Evolutionary conservation across 139 green algal genomes (phyloP), one percentile per base, ranked within the genome.

Genomic region (Chlamydomonas sphaeroides): DNA sequence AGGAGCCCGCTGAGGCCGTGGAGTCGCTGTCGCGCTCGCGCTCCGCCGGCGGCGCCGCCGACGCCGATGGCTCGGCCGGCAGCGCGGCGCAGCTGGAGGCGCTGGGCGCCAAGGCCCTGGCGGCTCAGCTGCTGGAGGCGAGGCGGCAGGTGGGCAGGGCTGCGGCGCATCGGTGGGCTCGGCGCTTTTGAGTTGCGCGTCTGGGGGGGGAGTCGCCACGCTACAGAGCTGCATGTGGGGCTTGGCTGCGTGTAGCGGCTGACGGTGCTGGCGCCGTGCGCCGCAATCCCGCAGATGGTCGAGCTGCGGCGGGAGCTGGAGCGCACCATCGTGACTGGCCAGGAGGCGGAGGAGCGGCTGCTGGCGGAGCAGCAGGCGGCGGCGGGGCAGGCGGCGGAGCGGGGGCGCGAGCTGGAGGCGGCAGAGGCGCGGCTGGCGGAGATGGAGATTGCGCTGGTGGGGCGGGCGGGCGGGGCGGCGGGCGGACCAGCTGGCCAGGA

Each of bases 241-340:
- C n/a, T n/a, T n/a, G n/a, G n/a, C n/a, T n/a, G n/a, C n/a, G n/a
- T n/a, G n/a, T n/a, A n/a, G n/a, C n/a, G n/a, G n/a, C n/a, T n/a
- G n/a, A n/a, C n/a, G n/a, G n/a, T n/a, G n/a, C n/a, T n/a, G n/a
- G n/a, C n/a, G n/a, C n/a, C n/a, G n/a, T n/a, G n/a, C n/a, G n/a
- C n/a, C n/a, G n/a, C n/a, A n/a, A n/a, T n/a, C n/a, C n/a, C n/a
- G n/a, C n/a, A n/a, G n/a, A n/a, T n/a, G n/a, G n/a, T n/a, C 6
- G 65, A 84, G 6, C 28, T 78, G 53, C 51, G 67, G 28, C 42
- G 61, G 78, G 78, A 84, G 65, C 42, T 83, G 62, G 76, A 83
- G 63, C 76, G 78, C 4, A 76, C 78, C 51, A 57, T 76, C 51
- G 78, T 76, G 51, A 23, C 26, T 5, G 33, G 68, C 18, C 51